Conservation (phyloP, 108 stramenopile genomes). For the Fragilariopsis cylindrus region DNA sequence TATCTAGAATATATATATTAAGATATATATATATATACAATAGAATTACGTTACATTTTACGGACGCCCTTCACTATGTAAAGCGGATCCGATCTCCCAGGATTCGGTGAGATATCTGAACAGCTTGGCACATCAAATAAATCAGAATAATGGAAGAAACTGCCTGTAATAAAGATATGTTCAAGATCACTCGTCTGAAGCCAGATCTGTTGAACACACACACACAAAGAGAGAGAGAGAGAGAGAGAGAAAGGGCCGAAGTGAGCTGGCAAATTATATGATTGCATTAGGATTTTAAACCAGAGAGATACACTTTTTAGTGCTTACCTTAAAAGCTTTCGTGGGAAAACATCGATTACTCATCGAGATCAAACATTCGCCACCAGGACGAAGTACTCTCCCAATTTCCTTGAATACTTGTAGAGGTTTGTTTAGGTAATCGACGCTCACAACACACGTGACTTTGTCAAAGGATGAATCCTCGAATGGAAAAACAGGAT, state of each 20-base stretch:
- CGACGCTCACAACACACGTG: constrained; percentile 93
- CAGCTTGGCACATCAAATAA: constrained; percentile 79
- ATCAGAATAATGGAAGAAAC: constrained; percentile 92
- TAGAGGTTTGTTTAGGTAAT: constrained; percentile 86
- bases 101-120: constrained; percentile 91
- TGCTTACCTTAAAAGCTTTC: constrained; percentile 38
- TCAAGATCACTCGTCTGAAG: constrained; percentile 84
- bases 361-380: constrained; percentile 84
- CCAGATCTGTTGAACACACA: constrained; percentile 32
- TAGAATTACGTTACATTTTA: constrained; percentile 30
- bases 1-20: too few species aligned
- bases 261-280: neutral
- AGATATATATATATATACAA: too few species aligned
- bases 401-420: constrained; percentile 86
- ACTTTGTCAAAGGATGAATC: constrained; percentile 90
- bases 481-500: constrained; percentile 84
- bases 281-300: neutral
- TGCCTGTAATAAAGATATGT: constrained; percentile 92
- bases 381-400: constrained; percentile 90
- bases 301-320: neutral
- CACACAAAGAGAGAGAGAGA: constrained; percentile 3
- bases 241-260: neutral
- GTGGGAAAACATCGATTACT: constrained; percentile 85
- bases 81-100: constrained; percentile 88
- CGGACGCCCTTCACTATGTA: constrained; percentile 86